Base-by-base conservation (phyloP, 1,284 basidiomycete species). In the Coniferiporia sulphurascens region DNA sequence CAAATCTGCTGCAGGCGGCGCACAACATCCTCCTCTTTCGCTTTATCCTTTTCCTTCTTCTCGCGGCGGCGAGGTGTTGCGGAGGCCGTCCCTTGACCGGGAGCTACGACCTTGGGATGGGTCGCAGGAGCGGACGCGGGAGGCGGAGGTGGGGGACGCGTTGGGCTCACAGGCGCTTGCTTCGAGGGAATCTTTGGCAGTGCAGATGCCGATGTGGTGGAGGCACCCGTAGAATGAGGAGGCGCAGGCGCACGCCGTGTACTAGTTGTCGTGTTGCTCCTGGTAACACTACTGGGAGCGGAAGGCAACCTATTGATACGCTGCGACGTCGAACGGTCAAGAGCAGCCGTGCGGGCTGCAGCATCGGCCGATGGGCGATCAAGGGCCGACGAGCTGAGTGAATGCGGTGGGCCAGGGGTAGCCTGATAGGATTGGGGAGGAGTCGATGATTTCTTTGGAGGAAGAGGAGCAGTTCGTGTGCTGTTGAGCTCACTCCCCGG, bases 1-100 rank as follows among this genome's bases (percentile, higher is more conserved):
- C 97, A 99, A 68, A 99, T 98, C 66, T 89, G 87, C 71, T 93
- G 89, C 68, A 99, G 74, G 48, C 94, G 86, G 67, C 87, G 89
- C 63, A 99, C 88, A 62, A 98, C 93, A 69, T 98, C 95, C 65
- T 87, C 85, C 62, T 95, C 91, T 69, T 89, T 89, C 63, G 85
- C 86, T 68, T 90, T 87, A 70, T 89, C 88, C 65, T 80, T 81
- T 62, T 85, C 83, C 73, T 91, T 91, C 78, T 93, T 93, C 74
- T 96, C 92, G 61, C 94, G 77, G 64, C 93, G 76, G 58, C 95
- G 78, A 1, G 93, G 90, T 0, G 91, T 92, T 36, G 90, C 85
- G 19, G 27, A 27, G 27, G 27, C 3, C 5, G 80, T 81, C n/a
- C 78, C 83, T 27, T 65, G 65, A 45, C 34, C 68, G 7, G 60